These are phyloP conservation scores for Dillenia turbinata DNA, from an alignment of 164 flowering plant species.

Conservation along the genomic window DNA sequence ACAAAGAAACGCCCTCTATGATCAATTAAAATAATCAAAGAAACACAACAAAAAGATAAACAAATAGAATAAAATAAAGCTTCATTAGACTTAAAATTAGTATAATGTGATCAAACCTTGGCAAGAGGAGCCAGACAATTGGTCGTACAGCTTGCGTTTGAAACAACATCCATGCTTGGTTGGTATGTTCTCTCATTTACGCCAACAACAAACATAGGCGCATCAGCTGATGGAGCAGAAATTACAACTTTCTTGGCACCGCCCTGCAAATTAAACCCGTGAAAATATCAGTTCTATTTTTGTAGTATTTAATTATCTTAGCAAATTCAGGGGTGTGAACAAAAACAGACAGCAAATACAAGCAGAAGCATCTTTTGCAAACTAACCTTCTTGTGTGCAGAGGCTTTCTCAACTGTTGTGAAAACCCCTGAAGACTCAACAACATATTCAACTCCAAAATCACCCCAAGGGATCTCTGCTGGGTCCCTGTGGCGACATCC, in stretches of 20 bases:
- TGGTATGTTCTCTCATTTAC: slow-evolving; percentile 86
- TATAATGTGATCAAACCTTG: slow-evolving; percentile 41
- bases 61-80: no score
- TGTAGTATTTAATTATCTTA: no score
- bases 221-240: slow-evolving; percentile 99
- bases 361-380: background rate
- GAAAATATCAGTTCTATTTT: background rate
- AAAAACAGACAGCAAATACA: slow-evolving; percentile 3
- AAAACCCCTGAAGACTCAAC: slow-evolving; percentile 97
- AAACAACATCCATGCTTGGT: slow-evolving; percentile 88
- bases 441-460: slow-evolving; percentile 85
- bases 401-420: slow-evolving; percentile 81
- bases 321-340: background rate
- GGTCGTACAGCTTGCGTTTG: slow-evolving; percentile 98
- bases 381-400: slow-evolving; percentile 74
- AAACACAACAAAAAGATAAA: no score
- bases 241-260: slow-evolving; percentile 96
- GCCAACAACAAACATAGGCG: slow-evolving; percentile 98
- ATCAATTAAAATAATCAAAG: no score
- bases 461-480: slow-evolving; percentile 93
- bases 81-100: background rate
- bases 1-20: no score
- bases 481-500: slow-evolving; percentile 56
- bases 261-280: slow-evolving; percentile 49
- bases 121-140: slow-evolving; percentile 97